Base-by-base conservation (phyloP, 345 rosid species). In the Clarkia xantiana region DNA sequence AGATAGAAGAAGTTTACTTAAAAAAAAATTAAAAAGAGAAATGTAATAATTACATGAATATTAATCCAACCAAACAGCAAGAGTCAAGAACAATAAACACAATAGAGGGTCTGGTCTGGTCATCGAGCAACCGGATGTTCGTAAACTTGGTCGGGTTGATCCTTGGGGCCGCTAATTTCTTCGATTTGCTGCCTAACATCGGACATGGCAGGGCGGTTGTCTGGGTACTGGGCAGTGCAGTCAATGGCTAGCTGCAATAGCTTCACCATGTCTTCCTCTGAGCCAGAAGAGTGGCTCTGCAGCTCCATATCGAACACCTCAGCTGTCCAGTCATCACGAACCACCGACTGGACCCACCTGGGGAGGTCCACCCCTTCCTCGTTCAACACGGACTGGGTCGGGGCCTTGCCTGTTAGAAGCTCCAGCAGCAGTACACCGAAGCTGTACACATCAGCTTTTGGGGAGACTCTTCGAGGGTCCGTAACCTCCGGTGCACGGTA, bases 161-260 rank as follows among this genome's bases (percentile, higher is more conserved):
- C 71, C 60, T 38, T 57, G 49, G 23, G 23, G 57, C 12, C 50
- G 8, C 68, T 25, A 15, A 75, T 62, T 49, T 73, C 81, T 52
- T 76, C 76, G 14, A 76, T 72, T 42, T 58, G 73, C 44, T 60
- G 62, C 6, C 74, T 73, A 45, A 79, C 78, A 42, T 72, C 84
- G 2, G 71, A 44, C 74, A 82, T 82, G 44, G 72, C 57, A 13
- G 91, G 91, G 18, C 91, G 84, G 46, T 50, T 58, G 51, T 82
- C 83, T 0, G 91, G 91, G 61, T 72, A 80, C 45, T 76, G 86
- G 9, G 84, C 72, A 0, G 91, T 67, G 20, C 91, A 82, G 50
- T 79, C 79, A 45, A 82, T 56, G 15, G 76, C 86, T 5, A 82
- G 73, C 61, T 79, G 81, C 59, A 82, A 66, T 44, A 79, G 74